Conservation (phyloP, 768 basidiomycete species). For the Sporobolomyces roseus region DNA sequence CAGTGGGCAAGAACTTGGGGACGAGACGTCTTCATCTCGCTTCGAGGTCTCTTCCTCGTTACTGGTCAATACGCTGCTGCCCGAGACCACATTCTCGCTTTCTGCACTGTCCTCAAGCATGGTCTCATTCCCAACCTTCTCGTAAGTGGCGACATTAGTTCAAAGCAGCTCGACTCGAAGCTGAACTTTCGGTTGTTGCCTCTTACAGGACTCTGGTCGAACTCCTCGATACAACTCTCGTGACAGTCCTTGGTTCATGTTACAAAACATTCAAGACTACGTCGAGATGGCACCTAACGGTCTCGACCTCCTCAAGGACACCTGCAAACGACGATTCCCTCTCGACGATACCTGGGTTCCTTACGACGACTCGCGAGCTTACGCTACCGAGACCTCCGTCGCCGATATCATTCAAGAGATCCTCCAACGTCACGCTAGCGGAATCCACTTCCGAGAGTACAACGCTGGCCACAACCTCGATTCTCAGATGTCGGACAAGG, state of each 20-base stretch:
- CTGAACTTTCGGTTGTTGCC: background rate
- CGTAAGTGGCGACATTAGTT: constrained; percentile 60
- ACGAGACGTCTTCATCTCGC: constrained; percentile 55
- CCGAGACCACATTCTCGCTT: constrained; percentile 82
- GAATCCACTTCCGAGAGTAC: constrained; percentile 90
- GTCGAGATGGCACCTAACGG: constrained; percentile 78
- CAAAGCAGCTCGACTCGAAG: background rate
- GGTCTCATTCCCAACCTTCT: constrained; percentile 93
- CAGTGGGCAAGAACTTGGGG: constrained; percentile 96
- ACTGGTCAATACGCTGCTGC: constrained; percentile 85
- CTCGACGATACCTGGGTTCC: constrained; percentile 87
- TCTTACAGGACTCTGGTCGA: constrained; percentile 33
- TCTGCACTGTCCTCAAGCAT: constrained; percentile 80
- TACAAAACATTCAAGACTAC: constrained; percentile 97
- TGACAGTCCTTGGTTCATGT: constrained; percentile 99
- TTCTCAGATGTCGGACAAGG: constrained; percentile 87
- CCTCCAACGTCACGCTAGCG: constrained; percentile 83
- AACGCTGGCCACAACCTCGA: constrained; percentile 97
- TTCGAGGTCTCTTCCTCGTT: constrained; percentile 75
- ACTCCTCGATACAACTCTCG: constrained; percentile 72
- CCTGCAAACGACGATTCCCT: constrained; percentile 89
- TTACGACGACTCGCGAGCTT: constrained; percentile 82
- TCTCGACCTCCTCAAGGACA: constrained; percentile 68
- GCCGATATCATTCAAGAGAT: constrained; percentile 98
- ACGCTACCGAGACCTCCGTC: constrained; percentile 71